Percentiles rank a stretch among this genome's conserved stretches.
phyloP scores from a whole-genome alignment of 768 basidiomycete species.

The Termitomyces sp. region DNA sequence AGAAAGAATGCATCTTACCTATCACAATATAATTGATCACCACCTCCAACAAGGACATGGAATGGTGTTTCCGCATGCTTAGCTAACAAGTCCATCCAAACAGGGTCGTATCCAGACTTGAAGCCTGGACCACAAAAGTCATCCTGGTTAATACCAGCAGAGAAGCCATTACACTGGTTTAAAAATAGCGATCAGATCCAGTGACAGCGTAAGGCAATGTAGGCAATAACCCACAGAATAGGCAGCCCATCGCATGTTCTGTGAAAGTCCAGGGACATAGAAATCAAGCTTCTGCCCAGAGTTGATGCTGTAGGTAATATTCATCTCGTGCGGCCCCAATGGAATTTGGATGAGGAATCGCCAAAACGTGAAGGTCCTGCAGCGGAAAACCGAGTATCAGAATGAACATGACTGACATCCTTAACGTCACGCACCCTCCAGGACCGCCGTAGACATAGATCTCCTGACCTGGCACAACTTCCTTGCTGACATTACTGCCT shows the following conservation, averaged over 20 bases:
- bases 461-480: conserved; percentile 58
- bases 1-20: conserved; percentile 36
- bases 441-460: conserved; percentile 64
- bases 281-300: conserved; percentile 74
- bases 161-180: conserved; percentile 81
- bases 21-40: conserved; percentile 91
- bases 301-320: conserved; percentile 80
- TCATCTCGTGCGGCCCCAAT: conserved; percentile 65
- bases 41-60: conserved; percentile 91
- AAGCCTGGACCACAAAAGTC: conserved; percentile 82
- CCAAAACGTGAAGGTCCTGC: conserved; percentile 90
- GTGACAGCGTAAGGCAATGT: neutral
- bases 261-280: conserved; percentile 71
- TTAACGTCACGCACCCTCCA: conserved; percentile 40
- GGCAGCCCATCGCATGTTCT: conserved; percentile 91
- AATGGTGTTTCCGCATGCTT: conserved; percentile 80
- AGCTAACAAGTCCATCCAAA: conserved; percentile 90
- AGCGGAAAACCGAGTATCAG: neutral
- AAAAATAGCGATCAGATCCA: neutral
- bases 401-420: conserved; percentile 1
- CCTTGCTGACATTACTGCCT: conserved; percentile 31
- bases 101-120: conserved; percentile 79
- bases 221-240: conserved; percentile 63
- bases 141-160: conserved; percentile 84
- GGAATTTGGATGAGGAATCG: conserved; percentile 86